Evolutionary conservation across 179 eudicot species (phyloP), one percentile per base, ranked within the genome.

Genomic region (Amaranthus tricolor): DNA sequence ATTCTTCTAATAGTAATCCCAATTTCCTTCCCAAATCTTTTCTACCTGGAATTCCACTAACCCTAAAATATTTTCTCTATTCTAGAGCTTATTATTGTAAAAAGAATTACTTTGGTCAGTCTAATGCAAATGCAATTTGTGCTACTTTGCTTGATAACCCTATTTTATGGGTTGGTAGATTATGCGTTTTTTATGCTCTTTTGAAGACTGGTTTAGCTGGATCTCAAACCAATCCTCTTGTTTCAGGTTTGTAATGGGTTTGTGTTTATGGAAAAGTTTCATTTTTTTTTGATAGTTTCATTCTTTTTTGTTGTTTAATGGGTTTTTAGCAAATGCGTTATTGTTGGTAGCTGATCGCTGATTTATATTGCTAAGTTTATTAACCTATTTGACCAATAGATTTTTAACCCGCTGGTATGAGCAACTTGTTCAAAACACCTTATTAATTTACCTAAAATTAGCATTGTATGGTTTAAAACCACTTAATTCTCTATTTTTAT

Each of bases 201-300:
- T 74, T 93, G 80, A 91, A 95, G 77, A 73, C 97, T 85, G 99
- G 99, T 40, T 76, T 91, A 16, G 99, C 94, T 84, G 99, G 99
- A 84, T 95, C 99, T 81, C 84, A 82, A 10, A 52, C 87, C 20
- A 91, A 81, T 75, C 98, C 99, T 59, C 54, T 93, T 67, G 65
- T 89, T 71, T 83, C 98, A 67, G 91, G 91, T 90, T 8, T 3
- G 21, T 15, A 17, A 17, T 59, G 61, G 16, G 45, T 59, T 51
- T 53, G 20, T 4, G 53, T 40, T 9, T 16, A 5, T 7, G 4
- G 7, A 7, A 9, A 14, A 6, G 13, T 49, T 66, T 40, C 55
- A 1, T 55, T 58, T 2, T 7, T 70, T 48, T 67, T 52, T 61
- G 43, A 5, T 57, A 9, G 12, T 5, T 31, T 67, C 62, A 12